These are phyloP conservation scores for Lophiotrema nucula DNA, from an alignment of 495 filamentous ascomycete genomes.

Conservation along the genomic window DNA sequence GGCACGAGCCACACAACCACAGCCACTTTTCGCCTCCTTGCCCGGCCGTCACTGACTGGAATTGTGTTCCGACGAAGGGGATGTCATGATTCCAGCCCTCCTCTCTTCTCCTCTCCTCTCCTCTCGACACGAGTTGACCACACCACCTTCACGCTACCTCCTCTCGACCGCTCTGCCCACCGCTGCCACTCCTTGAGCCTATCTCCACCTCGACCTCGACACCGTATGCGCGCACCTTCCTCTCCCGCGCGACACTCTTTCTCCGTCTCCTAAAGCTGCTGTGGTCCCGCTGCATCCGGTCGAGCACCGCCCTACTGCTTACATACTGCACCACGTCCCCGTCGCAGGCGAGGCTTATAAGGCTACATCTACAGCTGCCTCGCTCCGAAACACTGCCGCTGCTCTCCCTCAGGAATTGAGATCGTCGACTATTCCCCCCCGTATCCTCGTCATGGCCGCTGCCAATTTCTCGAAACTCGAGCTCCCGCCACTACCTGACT, in stretches of 20 bases:
- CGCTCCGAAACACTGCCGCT: not conserved
- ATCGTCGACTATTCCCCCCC: not conserved
- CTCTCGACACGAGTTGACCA: not conserved
- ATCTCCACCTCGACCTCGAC: not conserved
- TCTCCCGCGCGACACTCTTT: not conserved
- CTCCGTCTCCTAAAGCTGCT: not conserved
- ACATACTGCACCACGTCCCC: not conserved
- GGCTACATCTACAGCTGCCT: no score
- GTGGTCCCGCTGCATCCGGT: not conserved
- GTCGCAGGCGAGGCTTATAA: no score
- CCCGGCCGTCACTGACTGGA: no score
- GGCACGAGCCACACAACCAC: no score
- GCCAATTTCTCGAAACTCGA: slow-evolving; percentile 38
- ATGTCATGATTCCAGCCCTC: not conserved
- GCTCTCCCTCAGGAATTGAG: not conserved
- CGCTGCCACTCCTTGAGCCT: slow-evolving; percentile 22
- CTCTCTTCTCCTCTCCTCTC: not conserved
- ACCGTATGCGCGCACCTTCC: not conserved
- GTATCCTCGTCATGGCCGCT: slow-evolving; percentile 45
- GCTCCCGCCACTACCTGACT: slow-evolving; percentile 77
- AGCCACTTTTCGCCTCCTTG: not conserved
- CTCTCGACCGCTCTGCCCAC: slow-evolving; percentile 21
- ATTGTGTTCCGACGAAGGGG: not conserved
- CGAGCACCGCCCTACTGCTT: not conserved
- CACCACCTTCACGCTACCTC: slow-evolving; percentile 24